Conservation (phyloP, 257 asterid genomes). For the Cynanchum wilfordii region DNA sequence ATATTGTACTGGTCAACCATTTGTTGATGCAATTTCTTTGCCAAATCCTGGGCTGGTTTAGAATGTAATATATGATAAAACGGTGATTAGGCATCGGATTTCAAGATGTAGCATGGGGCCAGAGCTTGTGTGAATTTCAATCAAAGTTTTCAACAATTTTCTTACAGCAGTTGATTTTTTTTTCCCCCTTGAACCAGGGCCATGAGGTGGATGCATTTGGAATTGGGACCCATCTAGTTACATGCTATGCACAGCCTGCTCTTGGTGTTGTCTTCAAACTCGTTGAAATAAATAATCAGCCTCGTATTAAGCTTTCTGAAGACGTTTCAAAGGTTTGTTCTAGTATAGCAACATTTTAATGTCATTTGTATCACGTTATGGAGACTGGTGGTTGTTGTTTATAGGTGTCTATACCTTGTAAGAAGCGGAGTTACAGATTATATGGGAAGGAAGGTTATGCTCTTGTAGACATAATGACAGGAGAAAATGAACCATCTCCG, state of each 20-base stretch:
- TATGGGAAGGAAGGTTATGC: conserved; percentile 93
- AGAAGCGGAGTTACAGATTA: conserved; percentile 82
- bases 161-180: conserved; percentile 5
- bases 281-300: conserved; percentile 91
- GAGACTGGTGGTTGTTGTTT: conserved; percentile 20
- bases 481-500: conserved; percentile 87
- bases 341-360: conserved; percentile 11
- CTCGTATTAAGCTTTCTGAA: conserved; percentile 96
- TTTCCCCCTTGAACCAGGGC: conserved; percentile 48
- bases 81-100: neutral
- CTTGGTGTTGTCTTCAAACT: conserved; percentile 92
- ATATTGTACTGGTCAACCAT: neutral
- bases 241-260: conserved; percentile 98
- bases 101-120: neutral
- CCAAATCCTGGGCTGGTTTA: neutral
- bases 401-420: conserved; percentile 98
- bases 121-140: conserved; percentile 8
- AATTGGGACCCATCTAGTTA: conserved; percentile 93
- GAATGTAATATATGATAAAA: neutral
- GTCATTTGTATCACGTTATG: neutral
- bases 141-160: neutral
- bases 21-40: neutral
- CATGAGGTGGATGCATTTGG: conserved; percentile 94
- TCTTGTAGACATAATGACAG: conserved; percentile 91
- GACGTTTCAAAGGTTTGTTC: conserved; percentile 84